Conservation (phyloP, 2,329 filamentous ascomycete species). For the Drechslerella stenobrocha region DNA sequence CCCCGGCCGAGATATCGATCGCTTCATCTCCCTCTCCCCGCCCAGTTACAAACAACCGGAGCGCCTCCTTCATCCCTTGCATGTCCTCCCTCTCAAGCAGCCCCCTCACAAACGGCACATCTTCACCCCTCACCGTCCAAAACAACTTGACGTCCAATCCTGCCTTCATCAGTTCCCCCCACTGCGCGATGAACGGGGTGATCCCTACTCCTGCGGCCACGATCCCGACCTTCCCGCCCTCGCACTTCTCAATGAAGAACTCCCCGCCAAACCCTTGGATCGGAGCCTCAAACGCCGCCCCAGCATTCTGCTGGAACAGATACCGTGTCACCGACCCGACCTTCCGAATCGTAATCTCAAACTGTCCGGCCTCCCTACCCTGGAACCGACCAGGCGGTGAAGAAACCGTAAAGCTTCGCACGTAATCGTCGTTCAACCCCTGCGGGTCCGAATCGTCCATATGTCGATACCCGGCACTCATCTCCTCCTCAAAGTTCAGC, state of each 20-base stretch:
- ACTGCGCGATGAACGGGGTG: conserved; percentile 75
- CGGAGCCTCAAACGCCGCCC: conserved; percentile 64
- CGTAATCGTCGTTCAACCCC: conserved; percentile 79
- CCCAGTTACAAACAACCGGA: conserved; percentile 69
- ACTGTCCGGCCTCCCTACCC: conserved; percentile 57
- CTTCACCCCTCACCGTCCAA: conserved; percentile 68
- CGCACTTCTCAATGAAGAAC: conserved; percentile 58
- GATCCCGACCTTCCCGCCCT: conserved; percentile 62
- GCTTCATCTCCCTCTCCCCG: conserved; percentile 6
- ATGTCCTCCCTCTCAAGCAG: conserved; percentile 60
- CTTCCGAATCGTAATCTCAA: conserved; percentile 73
- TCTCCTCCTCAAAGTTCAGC: conserved; percentile 69
- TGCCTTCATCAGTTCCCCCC: conserved; percentile 59
- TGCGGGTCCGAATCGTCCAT: conserved; percentile 81
- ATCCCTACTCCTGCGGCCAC: conserved; percentile 80
- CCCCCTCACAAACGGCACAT: conserved; percentile 67
- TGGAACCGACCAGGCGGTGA: conserved; percentile 59
- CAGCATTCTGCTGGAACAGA: conserved; percentile 64
- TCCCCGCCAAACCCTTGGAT: conserved; percentile 74
- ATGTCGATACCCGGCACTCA: conserved; percentile 75
- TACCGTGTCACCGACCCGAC: conserved; percentile 71
- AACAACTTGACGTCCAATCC: conserved; percentile 62
- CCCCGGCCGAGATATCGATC: conserved; percentile 13
- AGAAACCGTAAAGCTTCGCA: conserved; percentile 81
- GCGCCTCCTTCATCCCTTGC: conserved; percentile 59